These are phyloP conservation scores for Pisolithus marmoratus DNA, from an alignment of 768 basidiomycete genomes.

Conservation along the genomic window DNA sequence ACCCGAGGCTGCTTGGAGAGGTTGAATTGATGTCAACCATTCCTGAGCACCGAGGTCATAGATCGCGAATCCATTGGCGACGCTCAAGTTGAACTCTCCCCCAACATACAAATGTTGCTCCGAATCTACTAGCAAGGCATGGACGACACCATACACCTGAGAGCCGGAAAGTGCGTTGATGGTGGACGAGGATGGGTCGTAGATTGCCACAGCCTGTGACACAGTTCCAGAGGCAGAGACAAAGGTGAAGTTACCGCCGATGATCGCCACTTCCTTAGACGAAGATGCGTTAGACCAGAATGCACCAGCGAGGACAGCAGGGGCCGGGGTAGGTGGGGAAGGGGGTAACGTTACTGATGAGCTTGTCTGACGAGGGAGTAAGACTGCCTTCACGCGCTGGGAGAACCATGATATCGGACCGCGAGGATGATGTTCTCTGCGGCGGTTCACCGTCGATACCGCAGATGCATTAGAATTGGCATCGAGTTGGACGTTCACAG, in stretches of 20 bases:
- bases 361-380: constrained; percentile 48
- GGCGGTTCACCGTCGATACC: constrained; percentile 30
- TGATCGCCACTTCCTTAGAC: constrained; percentile 58
- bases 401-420: constrained; percentile 44
- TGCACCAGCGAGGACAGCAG: constrained; percentile 77
- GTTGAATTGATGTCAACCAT: constrained; percentile 59
- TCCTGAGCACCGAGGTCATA: constrained; percentile 66
- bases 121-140: constrained; percentile 59
- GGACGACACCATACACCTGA: constrained; percentile 71
- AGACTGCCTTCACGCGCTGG: constrained; percentile 35
- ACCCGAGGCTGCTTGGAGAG: constrained; percentile 53
- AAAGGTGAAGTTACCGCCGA: constrained; percentile 90
- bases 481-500: constrained; percentile 55
- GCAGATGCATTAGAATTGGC: constrained; percentile 28
- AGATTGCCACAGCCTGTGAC: constrained; percentile 62
- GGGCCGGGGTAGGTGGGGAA: constrained; percentile 53
- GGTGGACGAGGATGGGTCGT: constrained; percentile 48
- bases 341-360: constrained; percentile 50
- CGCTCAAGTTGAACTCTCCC: constrained; percentile 67
- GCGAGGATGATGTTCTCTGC: constrained; percentile 33
- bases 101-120: constrained; percentile 73
- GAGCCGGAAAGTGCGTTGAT: constrained; percentile 53
- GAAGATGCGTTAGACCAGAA: constrained; percentile 86
- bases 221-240: constrained; percentile 31
- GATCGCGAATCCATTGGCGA: constrained; percentile 64